Percentiles rank a stretch among this genome's conserved stretches.
Evolutionary conservation across 2,329 filamentous ascomycete species (phyloP).

Genomic region (Ophiostoma perfectum): DNA sequence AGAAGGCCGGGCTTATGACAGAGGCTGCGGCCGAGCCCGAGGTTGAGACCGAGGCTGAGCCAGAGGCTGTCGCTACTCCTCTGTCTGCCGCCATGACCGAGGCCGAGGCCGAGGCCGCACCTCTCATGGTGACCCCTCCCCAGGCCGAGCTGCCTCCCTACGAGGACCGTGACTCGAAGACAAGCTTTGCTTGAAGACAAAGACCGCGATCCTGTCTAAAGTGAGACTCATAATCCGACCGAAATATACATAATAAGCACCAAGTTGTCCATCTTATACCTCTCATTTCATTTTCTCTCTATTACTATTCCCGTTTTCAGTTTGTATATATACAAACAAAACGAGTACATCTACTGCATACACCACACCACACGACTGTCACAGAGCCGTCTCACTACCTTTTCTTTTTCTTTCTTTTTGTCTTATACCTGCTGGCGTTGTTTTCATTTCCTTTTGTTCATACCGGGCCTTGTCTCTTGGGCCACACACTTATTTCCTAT

Average conservation of each 20-base stretch:
- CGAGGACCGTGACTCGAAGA: conserved; percentile 29
- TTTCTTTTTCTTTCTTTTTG: background rate
- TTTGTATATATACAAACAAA: background rate
- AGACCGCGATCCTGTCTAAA: background rate
- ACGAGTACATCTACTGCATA: background rate
- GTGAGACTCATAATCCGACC: background rate
- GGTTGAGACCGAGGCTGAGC: background rate
- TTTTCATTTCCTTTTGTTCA: background rate
- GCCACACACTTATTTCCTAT: background rate
- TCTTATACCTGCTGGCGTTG: background rate
- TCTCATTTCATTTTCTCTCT: background rate
- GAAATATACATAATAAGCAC: background rate
- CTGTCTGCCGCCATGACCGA: conserved; percentile 28
- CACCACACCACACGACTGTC: background rate
- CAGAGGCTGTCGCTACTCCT: background rate
- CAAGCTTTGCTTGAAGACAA: background rate
- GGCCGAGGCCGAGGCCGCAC: conserved; percentile 15
- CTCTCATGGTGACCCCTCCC: background rate
- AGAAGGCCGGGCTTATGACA: conserved; percentile 47
- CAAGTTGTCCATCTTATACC: background rate
- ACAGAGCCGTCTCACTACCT: background rate
- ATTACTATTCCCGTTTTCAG: conserved; percentile 7
- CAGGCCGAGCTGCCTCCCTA: conserved; percentile 23
- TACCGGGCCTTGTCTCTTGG: background rate
- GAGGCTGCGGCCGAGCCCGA: background rate